Conservation (phyloP, 495 filamentous ascomycete species). For the Podospora fimiseda region DNA sequence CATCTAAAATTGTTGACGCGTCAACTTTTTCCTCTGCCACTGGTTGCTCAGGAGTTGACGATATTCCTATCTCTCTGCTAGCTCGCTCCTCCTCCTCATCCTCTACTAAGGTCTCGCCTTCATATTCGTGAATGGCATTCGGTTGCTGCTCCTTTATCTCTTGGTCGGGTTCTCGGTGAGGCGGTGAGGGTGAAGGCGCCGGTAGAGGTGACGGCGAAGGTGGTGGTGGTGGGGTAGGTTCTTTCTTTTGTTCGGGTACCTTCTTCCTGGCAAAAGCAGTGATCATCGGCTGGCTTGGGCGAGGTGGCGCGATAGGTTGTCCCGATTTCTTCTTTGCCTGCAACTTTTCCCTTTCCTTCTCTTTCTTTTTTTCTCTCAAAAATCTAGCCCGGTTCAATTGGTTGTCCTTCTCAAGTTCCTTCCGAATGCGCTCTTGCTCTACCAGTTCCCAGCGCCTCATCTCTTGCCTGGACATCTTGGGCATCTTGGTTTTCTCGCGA, state of each 20-base stretch:
- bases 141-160: background rate
- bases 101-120: too few relatives aligned
- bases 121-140: too few relatives aligned
- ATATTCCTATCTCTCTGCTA: background rate
- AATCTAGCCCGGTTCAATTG: conserved; percentile 27
- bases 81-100: background rate
- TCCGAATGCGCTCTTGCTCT: conserved; percentile 40
- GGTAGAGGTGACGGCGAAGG: background rate
- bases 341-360: conserved; percentile 30
- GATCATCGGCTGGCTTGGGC: conserved; percentile 40
- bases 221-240: background rate
- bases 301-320: conserved; percentile 33
- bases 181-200: background rate
- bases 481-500: conserved; percentile 23
- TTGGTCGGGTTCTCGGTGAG: background rate
- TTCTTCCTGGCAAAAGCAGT: conserved; percentile 35
- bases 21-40: background rate
- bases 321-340: conserved; percentile 37
- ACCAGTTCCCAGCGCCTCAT: conserved; percentile 33
- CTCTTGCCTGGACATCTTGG: conserved; percentile 36
- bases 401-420: conserved; percentile 41
- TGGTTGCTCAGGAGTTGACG: background rate
- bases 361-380: conserved; percentile 38
- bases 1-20: background rate
- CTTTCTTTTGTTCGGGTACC: conserved; percentile 8